A percentile compares a stretch with the other conserved stretches of the same genome.
phyloP scores from a whole-genome alignment of 345 rosid species.

The Citrus hindsii region DNA sequence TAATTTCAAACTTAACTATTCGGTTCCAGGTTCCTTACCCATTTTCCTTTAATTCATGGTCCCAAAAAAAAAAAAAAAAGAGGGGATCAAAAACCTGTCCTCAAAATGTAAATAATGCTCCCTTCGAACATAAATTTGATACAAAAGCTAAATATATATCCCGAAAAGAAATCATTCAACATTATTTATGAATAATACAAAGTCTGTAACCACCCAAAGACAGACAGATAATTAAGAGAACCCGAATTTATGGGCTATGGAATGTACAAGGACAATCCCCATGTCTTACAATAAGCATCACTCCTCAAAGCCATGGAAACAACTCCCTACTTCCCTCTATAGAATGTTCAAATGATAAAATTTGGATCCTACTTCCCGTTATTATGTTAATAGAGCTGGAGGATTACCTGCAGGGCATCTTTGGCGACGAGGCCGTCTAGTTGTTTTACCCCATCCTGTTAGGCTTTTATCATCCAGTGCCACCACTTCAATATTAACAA shows the following conservation, averaged over 20 bases:
- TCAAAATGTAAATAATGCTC: neutral
- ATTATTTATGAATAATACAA: conserved; percentile 43
- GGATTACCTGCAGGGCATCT: conserved; percentile 82
- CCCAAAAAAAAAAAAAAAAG: too few species aligned
- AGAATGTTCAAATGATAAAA: conserved; percentile 26
- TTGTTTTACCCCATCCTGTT: conserved; percentile 90
- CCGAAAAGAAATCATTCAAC: conserved; percentile 40
- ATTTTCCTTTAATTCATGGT: neutral
- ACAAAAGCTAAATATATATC: conserved; percentile 18
- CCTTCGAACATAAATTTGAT: neutral
- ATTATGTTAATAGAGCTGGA: conserved; percentile 51
- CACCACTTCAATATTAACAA: conserved; percentile 49
- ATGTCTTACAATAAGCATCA: conserved; percentile 18
- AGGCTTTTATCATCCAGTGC: conserved; percentile 78
- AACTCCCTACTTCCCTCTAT: conserved; percentile 31
- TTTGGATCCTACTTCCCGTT: conserved; percentile 12
- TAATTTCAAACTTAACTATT: too few species aligned
- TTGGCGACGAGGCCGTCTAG: conserved; percentile 87
- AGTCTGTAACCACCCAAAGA: conserved; percentile 36
- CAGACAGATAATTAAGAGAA: conserved; percentile 33
- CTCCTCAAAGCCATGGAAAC: conserved; percentile 12
- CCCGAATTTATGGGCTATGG: conserved; percentile 37
- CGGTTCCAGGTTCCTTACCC: neutral
- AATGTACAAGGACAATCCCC: conserved; percentile 49
- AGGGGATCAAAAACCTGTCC: too few species aligned